These are phyloP conservation scores for Adansonia digitata DNA, from an alignment of 345 rosid species.

Conservation along the genomic window DNA sequence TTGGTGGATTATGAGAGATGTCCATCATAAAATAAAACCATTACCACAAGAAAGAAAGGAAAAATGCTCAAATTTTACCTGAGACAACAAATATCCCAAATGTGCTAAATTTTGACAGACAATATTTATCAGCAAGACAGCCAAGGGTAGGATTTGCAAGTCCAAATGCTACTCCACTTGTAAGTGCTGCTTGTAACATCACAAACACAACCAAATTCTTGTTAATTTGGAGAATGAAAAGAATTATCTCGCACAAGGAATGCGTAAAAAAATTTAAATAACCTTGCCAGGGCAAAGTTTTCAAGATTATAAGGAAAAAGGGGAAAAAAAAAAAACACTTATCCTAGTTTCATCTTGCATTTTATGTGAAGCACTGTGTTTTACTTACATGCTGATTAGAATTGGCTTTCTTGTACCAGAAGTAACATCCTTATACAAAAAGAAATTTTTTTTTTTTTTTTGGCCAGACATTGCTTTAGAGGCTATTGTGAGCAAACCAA, in stretches of 20 bases:
- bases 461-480: neutral
- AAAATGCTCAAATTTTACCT: constrained; percentile 35
- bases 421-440: neutral
- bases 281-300: neutral
- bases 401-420: neutral
- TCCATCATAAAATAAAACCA: neutral
- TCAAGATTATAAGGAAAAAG: neutral
- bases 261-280: neutral
- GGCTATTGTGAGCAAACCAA: neutral
- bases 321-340: neutral
- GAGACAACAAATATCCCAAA: constrained; percentile 74
- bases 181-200: constrained; percentile 57
- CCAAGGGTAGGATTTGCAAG: constrained; percentile 84
- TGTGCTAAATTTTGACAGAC: constrained; percentile 69
- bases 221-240: neutral
- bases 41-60: neutral
- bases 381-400: neutral
- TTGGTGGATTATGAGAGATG: neutral
- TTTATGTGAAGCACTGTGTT: neutral
- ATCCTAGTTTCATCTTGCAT: neutral
- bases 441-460: neutral
- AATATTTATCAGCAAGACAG: constrained; percentile 71
- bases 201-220: neutral
- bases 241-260: neutral
- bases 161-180: constrained; percentile 71